phyloP scores from a whole-genome alignment of 1,284 basidiomycete genomes.

The Papiliotrema nemorosa region DNA sequence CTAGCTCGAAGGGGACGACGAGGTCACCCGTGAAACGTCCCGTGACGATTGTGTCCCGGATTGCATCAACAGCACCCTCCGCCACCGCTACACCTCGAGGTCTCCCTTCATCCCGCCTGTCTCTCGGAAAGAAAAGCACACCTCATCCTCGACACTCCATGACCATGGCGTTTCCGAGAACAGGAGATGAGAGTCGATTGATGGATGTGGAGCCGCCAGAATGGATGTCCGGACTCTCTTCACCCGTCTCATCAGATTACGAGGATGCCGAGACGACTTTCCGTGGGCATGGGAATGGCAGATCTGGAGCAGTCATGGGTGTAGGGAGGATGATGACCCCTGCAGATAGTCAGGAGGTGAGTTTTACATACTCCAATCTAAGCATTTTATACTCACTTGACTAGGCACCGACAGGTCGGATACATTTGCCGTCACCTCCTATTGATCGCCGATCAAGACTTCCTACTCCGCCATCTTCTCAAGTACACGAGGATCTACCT shows the following conservation, averaged over 20 bases:
- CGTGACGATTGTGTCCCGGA: background rate
- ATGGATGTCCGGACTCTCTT: background rate
- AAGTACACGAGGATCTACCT: background rate
- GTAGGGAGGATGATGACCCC: conserved; percentile 8
- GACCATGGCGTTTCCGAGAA: background rate
- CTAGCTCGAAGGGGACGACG: background rate
- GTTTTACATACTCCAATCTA: background rate
- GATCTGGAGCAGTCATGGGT: background rate
- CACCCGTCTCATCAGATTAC: background rate
- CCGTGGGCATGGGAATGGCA: background rate
- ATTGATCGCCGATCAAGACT: background rate
- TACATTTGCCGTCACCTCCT: background rate
- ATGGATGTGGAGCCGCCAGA: conserved; percentile 1
- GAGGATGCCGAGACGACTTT: background rate
- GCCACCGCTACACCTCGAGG: background rate
- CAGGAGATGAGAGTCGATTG: conserved; percentile 1
- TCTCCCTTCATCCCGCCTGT: background rate
- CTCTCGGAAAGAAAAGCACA: background rate
- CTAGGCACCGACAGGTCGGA: background rate
- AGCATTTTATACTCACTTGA: background rate
- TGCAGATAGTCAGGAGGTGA: conserved; percentile 2
- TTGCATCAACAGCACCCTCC: background rate
- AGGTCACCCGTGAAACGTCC: background rate
- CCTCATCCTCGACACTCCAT: background rate
- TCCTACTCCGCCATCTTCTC: conserved; percentile 7